Percentiles rank a stretch among this genome's conserved stretches.
These are phyloP conservation scores for Rhodomyrtus psidioides DNA, from an alignment of 441 rosid genomes.

Conservation along the genomic window DNA sequence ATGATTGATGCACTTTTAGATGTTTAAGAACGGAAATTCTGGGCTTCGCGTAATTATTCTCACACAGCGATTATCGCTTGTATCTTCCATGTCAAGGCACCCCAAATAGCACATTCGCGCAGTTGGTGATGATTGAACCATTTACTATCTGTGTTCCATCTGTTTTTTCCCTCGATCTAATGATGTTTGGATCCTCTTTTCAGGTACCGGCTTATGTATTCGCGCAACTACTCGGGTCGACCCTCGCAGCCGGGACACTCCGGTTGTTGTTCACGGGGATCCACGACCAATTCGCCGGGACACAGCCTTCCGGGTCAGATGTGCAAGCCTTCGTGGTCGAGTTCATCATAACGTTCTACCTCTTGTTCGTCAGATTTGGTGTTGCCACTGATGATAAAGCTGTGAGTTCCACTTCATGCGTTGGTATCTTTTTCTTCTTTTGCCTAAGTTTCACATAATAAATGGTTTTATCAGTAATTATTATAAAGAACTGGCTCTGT, in stretches of 20 bases:
- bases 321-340: constrained; percentile 70
- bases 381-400: constrained; percentile 91
- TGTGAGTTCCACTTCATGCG: constrained; percentile 24
- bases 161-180: not conserved
- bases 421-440: not conserved
- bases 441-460: not conserved
- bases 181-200: not conserved
- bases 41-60: no score
- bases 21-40: no score
- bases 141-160: not conserved
- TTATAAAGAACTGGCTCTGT: not conserved
- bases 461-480: not conserved
- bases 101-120: no score
- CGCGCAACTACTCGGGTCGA: constrained; percentile 65
- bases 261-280: constrained; percentile 52
- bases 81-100: not conserved
- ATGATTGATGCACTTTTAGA: no score
- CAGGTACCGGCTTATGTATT: constrained; percentile 75
- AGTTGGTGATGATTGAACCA: not conserved
- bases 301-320: constrained; percentile 56
- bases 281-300: constrained; percentile 64
- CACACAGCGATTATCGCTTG: not conserved
- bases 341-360: constrained; percentile 89
- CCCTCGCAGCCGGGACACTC: constrained; percentile 73
- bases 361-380: constrained; percentile 79